Evolutionary conservation across 1,139 yeast species (phyloP).

Genomic region (Zhuliangozyma parablackwelliae): DNA sequence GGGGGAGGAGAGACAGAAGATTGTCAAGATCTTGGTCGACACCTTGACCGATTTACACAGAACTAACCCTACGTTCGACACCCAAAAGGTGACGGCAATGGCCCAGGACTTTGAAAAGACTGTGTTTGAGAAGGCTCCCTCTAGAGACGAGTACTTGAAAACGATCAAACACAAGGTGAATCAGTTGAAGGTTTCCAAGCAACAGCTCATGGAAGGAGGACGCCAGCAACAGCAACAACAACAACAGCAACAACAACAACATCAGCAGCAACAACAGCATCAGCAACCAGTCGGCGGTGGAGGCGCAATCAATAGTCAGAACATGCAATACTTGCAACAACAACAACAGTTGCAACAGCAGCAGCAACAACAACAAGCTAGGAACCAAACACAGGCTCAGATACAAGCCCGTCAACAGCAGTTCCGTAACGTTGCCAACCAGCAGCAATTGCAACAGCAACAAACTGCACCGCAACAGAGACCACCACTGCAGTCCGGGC

Average conservation of each 20-base stretch:
- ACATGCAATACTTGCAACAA: constrained; percentile 35
- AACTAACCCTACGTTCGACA: constrained; percentile 29
- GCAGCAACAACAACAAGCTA: constrained; percentile 17
- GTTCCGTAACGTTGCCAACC: constrained; percentile 10
- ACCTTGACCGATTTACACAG: constrained; percentile 39
- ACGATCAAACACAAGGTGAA: constrained; percentile 37
- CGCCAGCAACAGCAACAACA: constrained; percentile 3
- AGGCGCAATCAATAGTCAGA: constrained; percentile 8
- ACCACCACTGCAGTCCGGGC: no score
- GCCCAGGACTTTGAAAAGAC: constrained; percentile 45
- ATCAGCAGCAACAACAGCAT: constrained; percentile 7
- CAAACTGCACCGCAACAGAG: constrained; percentile 15
- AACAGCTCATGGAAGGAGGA: constrained; percentile 7
- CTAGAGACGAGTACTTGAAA: constrained; percentile 39
- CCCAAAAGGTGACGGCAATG: constrained; percentile 36
- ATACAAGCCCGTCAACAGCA: constrained; percentile 26
- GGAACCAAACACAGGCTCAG: constrained; percentile 41
- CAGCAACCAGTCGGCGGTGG: constrained; percentile 1
- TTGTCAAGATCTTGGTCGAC: constrained; percentile 35
- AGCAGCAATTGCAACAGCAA: constrained; percentile 27
- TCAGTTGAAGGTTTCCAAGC: constrained; percentile 24
- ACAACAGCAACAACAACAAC: constrained; percentile 7
- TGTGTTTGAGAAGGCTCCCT: constrained; percentile 35
- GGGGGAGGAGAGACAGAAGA: constrained; percentile 39
- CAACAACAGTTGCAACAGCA: constrained; percentile 31